Base-by-base conservation (phyloP, 805 yeast genomes). In the Vanderwaltozyma verrucispora region DNA sequence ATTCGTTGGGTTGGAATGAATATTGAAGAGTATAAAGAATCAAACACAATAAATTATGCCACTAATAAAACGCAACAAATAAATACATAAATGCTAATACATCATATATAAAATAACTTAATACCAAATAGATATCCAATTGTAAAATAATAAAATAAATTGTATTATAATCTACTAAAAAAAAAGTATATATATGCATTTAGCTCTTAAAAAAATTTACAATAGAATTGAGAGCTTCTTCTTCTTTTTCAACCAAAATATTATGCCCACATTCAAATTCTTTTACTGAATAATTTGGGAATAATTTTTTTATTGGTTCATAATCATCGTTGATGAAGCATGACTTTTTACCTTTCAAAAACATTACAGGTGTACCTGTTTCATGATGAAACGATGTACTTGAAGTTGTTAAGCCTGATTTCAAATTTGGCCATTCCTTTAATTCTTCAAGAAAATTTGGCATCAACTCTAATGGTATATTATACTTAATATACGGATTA, bases 1-100 rank as follows among this genome's bases (percentile, higher is more conserved):
- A 77, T 54, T 79, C 89, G 2, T 63, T 80, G 41, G 88, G 88
- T 25, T 80, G 88, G 88, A 59, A 48, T 37, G 59, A 50, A 34
- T 37, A 53, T 34, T 65, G 49, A 21, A 7, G 10, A 21, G 24
- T 21, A 21, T 21, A 21, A 6, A 21, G 10, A 7, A 21, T 24
- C 4, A 24, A 24, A 24, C 27, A 8, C n/a, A 24, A 8, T 7
- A 24, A 24, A 24, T 24, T 8, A 24, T 24, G 11, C 13, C 27
- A 8, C 11, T 11, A 24, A 24, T 8, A 24, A 4, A 24, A 24
- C 9, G 9, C 6, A 21, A 21, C 23, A 21, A 21, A 21, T 21
- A 21, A 21, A 21, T 21, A 21, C 6, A 21, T 21, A 21, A 21
- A 21, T 21, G 9, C 6, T 21, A 7, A 21, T 7, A 21, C 9